Evolutionary conservation across 169 alveolate species (phyloP).

Genomic region (Besnoitia besnoiti): DNA sequence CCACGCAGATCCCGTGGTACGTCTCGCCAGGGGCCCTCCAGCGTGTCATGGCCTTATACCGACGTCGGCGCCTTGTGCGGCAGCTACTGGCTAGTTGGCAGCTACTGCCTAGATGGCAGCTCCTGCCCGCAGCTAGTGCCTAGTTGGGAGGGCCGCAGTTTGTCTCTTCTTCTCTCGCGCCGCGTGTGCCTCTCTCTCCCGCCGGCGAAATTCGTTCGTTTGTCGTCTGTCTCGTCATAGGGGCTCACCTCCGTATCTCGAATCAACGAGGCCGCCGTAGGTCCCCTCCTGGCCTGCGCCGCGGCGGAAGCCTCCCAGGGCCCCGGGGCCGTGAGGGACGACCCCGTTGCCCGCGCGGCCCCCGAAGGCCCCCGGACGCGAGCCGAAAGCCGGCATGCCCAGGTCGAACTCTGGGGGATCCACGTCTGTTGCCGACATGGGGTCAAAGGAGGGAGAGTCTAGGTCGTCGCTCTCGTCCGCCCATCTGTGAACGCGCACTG

Average conservation of each 20-base stretch:
- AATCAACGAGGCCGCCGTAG: not conserved
- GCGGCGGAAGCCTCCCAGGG: not conserved
- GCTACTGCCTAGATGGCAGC: too few species aligned
- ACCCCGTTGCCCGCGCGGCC: not conserved
- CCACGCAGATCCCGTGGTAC: too few species aligned
- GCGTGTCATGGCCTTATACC: too few species aligned
- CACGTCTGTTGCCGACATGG: constrained; percentile 39
- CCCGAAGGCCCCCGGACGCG: not conserved
- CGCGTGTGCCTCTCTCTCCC: too few species aligned
- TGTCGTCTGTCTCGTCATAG: not conserved
- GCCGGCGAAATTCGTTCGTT: too few species aligned
- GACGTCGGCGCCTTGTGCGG: too few species aligned
- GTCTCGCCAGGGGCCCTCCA: too few species aligned
- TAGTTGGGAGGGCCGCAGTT: too few species aligned
- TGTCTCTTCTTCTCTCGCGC: too few species aligned
- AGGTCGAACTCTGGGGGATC: not conserved
- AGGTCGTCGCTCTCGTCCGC: constrained; percentile 64
- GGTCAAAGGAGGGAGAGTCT: constrained; percentile 65
- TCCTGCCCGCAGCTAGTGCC: too few species aligned
- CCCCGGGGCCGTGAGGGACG: not conserved
- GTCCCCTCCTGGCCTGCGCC: not conserved
- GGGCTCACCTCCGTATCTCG: not conserved
- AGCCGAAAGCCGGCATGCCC: not conserved
- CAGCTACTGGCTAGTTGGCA: too few species aligned
- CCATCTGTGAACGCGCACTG: constrained; percentile 46